These are phyloP conservation scores for Leucocoprinus gongylophorus DNA, from an alignment of 1,284 basidiomycete genomes.

Conservation along the genomic window DNA sequence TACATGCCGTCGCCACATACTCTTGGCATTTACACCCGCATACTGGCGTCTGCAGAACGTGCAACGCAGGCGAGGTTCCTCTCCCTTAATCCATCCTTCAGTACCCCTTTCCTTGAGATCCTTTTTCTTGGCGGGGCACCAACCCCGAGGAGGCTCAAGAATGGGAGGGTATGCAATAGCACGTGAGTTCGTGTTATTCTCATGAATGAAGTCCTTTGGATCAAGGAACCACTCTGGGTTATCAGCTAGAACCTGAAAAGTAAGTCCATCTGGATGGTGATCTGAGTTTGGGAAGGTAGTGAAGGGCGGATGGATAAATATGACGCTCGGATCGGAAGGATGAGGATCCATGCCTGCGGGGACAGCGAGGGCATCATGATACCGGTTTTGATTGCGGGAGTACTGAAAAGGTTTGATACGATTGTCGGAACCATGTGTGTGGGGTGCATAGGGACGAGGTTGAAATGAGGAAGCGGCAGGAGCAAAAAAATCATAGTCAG, in stretches of 20 bases:
- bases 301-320: conserved; percentile 71
- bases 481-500: conserved; percentile 49
- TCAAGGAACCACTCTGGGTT: conserved; percentile 75
- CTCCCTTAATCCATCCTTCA: conserved; percentile 68
- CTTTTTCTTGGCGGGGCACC: conserved; percentile 74
- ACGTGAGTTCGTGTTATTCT: conserved; percentile 38
- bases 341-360: conserved; percentile 60
- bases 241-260: conserved; percentile 58
- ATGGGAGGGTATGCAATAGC: conserved; percentile 62
- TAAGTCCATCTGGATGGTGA: conserved; percentile 56
- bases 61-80: conserved; percentile 68
- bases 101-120: conserved; percentile 55
- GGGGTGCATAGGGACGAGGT: conserved; percentile 50
- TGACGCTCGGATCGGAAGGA: conserved; percentile 48
- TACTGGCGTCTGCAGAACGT: conserved; percentile 76
- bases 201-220: conserved; percentile 52
- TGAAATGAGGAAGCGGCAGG: conserved; percentile 52
- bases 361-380: conserved; percentile 35
- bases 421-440: conserved; percentile 20
- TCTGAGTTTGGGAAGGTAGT: conserved; percentile 53
- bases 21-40: conserved; percentile 77
- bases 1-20: conserved; percentile 81
- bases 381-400: conserved; percentile 23
- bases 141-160: conserved; percentile 72
- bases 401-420: conserved; percentile 17